These are phyloP conservation scores for Paramecium sonneborni DNA, from an alignment of 73 alveolate genomes.

Conservation along the genomic window DNA sequence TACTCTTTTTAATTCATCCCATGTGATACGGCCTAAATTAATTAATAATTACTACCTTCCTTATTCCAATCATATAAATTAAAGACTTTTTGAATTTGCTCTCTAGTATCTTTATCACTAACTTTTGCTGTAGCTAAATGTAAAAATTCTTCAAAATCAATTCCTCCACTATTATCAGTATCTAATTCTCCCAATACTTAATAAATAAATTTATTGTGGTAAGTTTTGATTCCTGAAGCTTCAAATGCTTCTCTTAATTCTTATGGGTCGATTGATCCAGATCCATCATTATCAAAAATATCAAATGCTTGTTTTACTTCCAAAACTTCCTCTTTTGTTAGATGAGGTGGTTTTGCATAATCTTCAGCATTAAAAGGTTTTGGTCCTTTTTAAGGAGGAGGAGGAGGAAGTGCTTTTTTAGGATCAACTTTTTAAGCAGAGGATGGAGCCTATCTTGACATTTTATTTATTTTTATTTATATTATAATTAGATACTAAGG, in stretches of 20 bases:
- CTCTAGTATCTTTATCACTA: constrained; percentile 60
- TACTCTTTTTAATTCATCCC: constrained; percentile 84
- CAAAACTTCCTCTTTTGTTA: constrained; percentile 30
- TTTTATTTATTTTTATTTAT: constrained; percentile 14
- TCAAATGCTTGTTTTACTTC: constrained; percentile 42
- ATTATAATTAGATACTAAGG: constrained; percentile 11
- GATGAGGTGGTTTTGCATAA: constrained; percentile 83
- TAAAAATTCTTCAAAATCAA: constrained; percentile 93
- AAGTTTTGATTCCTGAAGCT: constrained; percentile 85
- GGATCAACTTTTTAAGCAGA: constrained; percentile 9
- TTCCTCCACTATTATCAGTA: constrained; percentile 91
- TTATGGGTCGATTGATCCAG: constrained; percentile 93
- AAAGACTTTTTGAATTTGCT: constrained; percentile 57
- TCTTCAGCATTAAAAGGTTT: constrained; percentile 20
- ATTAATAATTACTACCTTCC: constrained; percentile 13
- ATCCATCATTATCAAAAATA: constrained; percentile 88
- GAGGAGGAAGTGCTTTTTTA: not conserved
- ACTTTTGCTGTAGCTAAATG: constrained; percentile 73
- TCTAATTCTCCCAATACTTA: constrained; percentile 92
- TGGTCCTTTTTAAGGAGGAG: not conserved
- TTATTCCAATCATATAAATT: constrained; percentile 51
- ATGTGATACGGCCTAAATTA: constrained; percentile 75
- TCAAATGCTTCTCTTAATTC: constrained; percentile 95
- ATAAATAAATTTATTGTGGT: constrained; percentile 88
- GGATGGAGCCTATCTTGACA: constrained; percentile 27